Evolutionary conservation across 306 rosid species (phyloP).

Genomic region (Vigna hirtella): DNA sequence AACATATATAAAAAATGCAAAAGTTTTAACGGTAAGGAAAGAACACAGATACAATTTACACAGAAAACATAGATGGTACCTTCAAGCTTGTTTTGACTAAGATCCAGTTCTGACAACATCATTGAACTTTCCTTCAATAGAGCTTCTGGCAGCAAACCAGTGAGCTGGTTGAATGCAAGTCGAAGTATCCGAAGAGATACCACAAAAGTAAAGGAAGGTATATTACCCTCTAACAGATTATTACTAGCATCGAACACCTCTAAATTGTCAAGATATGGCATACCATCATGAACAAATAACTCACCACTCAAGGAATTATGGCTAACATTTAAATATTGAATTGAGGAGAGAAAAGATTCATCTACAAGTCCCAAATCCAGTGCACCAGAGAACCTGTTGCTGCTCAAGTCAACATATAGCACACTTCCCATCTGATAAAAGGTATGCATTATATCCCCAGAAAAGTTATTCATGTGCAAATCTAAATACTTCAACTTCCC

Average conservation of each 20-base stretch:
- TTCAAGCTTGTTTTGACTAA: conserved; percentile 76
- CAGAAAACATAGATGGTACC: conserved; percentile 51
- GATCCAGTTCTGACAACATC: conserved; percentile 81
- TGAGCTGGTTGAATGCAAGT: conserved; percentile 67
- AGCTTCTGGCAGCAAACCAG: conserved; percentile 71
- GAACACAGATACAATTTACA: background rate
- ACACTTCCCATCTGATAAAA: conserved; percentile 67
- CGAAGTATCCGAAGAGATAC: conserved; percentile 74
- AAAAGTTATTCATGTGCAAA: conserved; percentile 59
- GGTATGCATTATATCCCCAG: conserved; percentile 66
- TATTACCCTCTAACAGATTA: conserved; percentile 66
- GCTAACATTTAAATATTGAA: conserved; percentile 69
- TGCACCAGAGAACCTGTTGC: conserved; percentile 71
- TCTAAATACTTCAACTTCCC: conserved; percentile 60
- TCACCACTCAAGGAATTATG: conserved; percentile 70
- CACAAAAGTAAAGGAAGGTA: conserved; percentile 74
- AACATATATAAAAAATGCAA: background rate
- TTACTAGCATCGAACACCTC: conserved; percentile 81
- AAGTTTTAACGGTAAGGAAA: conserved; percentile 17
- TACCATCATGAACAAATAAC: conserved; percentile 81
- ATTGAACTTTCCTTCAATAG: conserved; percentile 74
- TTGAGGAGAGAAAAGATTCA: conserved; percentile 60
- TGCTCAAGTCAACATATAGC: conserved; percentile 71
- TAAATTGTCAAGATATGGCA: conserved; percentile 82
- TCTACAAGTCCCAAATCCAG: conserved; percentile 70